These are phyloP conservation scores for Boletus barrowsii DNA, from an alignment of 768 basidiomycete species.

Conservation along the genomic window DNA sequence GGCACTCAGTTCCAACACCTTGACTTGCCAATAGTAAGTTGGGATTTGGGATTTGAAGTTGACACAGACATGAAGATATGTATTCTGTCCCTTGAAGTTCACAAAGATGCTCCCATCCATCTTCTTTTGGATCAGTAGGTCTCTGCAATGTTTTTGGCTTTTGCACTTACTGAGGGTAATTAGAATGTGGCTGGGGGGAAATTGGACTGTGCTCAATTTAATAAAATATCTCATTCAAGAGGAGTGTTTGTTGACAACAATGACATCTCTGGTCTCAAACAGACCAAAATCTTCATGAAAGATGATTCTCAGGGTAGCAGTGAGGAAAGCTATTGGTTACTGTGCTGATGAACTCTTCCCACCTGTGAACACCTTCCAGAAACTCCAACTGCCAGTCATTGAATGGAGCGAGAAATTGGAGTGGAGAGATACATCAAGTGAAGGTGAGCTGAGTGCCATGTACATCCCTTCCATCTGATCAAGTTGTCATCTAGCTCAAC, in stretches of 20 bases:
- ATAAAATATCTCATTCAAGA: not conserved
- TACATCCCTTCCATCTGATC: not conserved
- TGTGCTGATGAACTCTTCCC: slow-evolving; percentile 76
- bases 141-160: not conserved
- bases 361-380: too few relatives aligned
- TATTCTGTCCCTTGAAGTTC: not conserved
- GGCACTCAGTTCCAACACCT: slow-evolving; percentile 29
- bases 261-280: not conserved
- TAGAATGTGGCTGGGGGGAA: not conserved
- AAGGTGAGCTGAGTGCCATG: too few relatives aligned
- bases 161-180: not conserved
- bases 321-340: slow-evolving; percentile 41
- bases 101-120: not conserved
- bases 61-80: not conserved
- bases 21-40: not conserved
- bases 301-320: slow-evolving; percentile 2
- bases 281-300: slow-evolving; percentile 11
- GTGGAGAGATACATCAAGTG: too few relatives aligned
- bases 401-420: too few relatives aligned
- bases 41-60: slow-evolving; percentile 35
- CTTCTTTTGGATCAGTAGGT: not conserved
- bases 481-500: slow-evolving; percentile 45
- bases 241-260: not conserved
- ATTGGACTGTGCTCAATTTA: not conserved
- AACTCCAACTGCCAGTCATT: too few relatives aligned